Base-by-base conservation (phyloP, 139 green algal genomes). In the Auxenochlorella pyrenoidosa region DNA sequence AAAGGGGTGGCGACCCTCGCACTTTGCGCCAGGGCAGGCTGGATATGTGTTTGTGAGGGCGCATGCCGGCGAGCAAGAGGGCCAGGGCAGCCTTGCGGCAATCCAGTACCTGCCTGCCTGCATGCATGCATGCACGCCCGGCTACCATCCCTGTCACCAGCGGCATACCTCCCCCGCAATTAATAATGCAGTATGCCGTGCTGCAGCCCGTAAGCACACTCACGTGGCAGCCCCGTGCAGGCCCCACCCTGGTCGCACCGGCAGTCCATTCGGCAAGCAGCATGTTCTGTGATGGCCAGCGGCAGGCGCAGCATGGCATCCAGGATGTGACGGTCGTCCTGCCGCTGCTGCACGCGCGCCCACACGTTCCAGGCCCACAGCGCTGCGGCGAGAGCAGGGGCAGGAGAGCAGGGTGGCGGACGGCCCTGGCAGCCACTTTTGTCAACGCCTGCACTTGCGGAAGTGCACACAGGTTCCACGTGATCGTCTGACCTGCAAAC, bases 231-330 rank as follows among this genome's bases (percentile, higher is more conserved):
- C 16, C 32, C 47, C 30, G 5, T 13, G 32, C 44, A 41, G 15
- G 10, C 16, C 26, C 12, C 38, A 65, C 34, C 43, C n/a, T n/a
- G n/a, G n/a, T 1, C 84, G 43, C 58, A 92, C 75, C 91, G 79
- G 86, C 91, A 94, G 40, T 94, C 91, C 90, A 93, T 93, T 54
- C 91, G 80, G 83, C 91, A 94, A 18, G 82, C 72, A 1, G 87
- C 91, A 72, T 94, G 91, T 63, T 94, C 84, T 1, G 91, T 92
- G 68, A 91, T 83, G 4, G 70, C 65, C 28, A 94, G 82, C 0
- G 91, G 91, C 70, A 68, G 68, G 10, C 13, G 43, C 21, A 79
- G 81, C 85, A 94, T 88, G 0, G 43, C 68, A 1, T 63, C 43
- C 44, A 94, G 76, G 21, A 85, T 72, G 13, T 3, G 38, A 21